Base-by-base conservation (phyloP, 106 monocot species). In the Acanthochlamys bracteata region DNA sequence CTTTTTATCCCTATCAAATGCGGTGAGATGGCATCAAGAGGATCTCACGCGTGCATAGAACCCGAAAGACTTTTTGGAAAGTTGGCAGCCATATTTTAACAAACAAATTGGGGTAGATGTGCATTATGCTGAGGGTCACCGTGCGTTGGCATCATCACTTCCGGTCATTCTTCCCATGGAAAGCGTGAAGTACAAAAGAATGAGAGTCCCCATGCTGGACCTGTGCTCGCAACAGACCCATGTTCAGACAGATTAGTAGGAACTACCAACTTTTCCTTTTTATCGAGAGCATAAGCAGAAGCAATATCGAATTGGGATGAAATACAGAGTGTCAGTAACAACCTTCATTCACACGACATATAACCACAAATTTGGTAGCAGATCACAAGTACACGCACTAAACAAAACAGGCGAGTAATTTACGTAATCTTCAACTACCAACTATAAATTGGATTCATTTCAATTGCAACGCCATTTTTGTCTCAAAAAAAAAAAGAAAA, bases 201-300 rank as follows among this genome's bases (percentile, higher is more conserved):
- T 74, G 54, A 93, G 68, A 3, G 93, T 89, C 61, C 93, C 93
- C 78, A 89, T 80, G 78, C 85, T 83, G 1, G 89, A 93, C 79
- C 93, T 93, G 33, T 33, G 33, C 4, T 33, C 6, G 83, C 63
- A 64, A 11, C 13, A 7, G 6, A 66, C 39, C 61, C 27, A 62
- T 16, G 60, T n/a, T 39, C 39, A 25, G 15, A 40, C 4, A 41
- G 61, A 20, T 27, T 27, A 15, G 20, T 17, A 40, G 13, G 41
- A 33, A 27, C 41, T n/a, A 33, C 33, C 33, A 33, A 33, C 33
- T 33, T 33, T 33, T 33, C 33, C 33, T 33, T 33, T 1, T 33
- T 1, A 33, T 33, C 33, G 6, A 33, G 33, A 33, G 33, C 4
- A 33, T 33, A 33, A 33, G 33, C 33, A 33, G 33, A 33, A 33